Evolutionary conservation across 371 early-diverging fungal genomes (phyloP), one percentile per base, ranked within the genome.

Genomic region (Rhizomucor pusillus): DNA sequence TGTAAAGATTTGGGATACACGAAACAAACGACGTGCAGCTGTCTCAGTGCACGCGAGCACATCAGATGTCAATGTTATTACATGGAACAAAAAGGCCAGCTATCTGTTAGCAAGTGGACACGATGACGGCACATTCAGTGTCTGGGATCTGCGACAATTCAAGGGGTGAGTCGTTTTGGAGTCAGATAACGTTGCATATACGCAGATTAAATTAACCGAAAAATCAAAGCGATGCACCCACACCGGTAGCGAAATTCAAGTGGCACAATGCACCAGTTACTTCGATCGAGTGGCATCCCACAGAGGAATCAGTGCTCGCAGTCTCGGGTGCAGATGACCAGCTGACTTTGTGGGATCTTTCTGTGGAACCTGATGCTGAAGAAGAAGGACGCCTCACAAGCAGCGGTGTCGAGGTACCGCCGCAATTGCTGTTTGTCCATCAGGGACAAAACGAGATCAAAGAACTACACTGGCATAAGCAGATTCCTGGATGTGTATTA

Each of bases 271-370:
- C 79, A 24, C 90, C 95, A 5, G 88, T 98, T 58, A 95, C 97
- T 3, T 94, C 95, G 10, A 92, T 98, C 57, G 97, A 98, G 73
- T 98, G 98, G 98, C 89, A 92, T 59, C 95, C 96, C 6, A 82
- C 79, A 2, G 98, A 98, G 62, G 89, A 90, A 56, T 95, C 96
- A 12, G 86, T 94, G 14, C 66, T 97, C 45, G 94, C 89, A n/a
- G 96, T 92, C 10, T 73, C 93, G 6, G 95, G 97, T 11, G 95
- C 91, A 11, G 98, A 98, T 67, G 90, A 98, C 62, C 97, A 97
- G 77, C 65, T 95, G 34, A 93, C 97, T n/a, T 62, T 97, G 23
- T 98, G 98, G 98, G 98, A 98, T 73, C 77, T 97, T 39, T 91
- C 95, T 4, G 91, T 97, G 12, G 98, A 98, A 72, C 84, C 87